Evolutionary conservation across 2,329 filamentous ascomycete genomes (phyloP), one percentile per base, ranked within the genome.

Genomic region (Colletotrichum melonis): DNA sequence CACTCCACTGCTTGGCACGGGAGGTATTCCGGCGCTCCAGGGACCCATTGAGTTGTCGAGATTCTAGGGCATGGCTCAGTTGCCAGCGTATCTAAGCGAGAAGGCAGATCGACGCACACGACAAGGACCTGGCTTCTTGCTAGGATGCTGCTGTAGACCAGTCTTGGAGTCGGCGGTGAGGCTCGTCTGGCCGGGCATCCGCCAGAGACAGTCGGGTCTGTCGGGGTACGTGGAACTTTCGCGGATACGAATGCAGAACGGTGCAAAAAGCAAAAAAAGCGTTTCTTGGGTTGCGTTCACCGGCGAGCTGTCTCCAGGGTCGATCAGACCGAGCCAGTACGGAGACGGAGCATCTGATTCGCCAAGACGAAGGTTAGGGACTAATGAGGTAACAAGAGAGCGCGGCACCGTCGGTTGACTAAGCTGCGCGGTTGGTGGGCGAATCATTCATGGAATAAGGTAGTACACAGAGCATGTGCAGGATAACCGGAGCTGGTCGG

Each of bases 81-180:
- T 11, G 32, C 9, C 46, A 55, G 14, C 22, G 11, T 32, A 3
- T 9, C 16, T 46, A 19, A n/a, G 54, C 19, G 38, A 57, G 19
- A 30, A 32, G n/a, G 55, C 7, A 62, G 56, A 42, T 38, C 57
- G 26, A 35, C n/a, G 28, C 24, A 30, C 66, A 49, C 42, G 26
- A 69, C 16, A 30, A 19, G 32, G 12, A 42, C 30, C 30, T 30
- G 52, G 24, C 35, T n/a, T 49, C 4, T 26, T 42, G 30, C 24
- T 30, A 32, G 30, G 42, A 52, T 55, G 32, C 59, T 42, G n/a
- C 55, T 38, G 32, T 55, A 65, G 54, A 28, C 42, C 55, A 35
- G n/a, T 42, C 22, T 19, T 22, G 38, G 26, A 46, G 60, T 49
- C 55, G 46, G 70, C 70, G 70, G 70, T 70, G 67, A 73, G 56